Base-by-base conservation (phyloP, 768 basidiomycete species). In the Leucosporidium yakuticum region DNA sequence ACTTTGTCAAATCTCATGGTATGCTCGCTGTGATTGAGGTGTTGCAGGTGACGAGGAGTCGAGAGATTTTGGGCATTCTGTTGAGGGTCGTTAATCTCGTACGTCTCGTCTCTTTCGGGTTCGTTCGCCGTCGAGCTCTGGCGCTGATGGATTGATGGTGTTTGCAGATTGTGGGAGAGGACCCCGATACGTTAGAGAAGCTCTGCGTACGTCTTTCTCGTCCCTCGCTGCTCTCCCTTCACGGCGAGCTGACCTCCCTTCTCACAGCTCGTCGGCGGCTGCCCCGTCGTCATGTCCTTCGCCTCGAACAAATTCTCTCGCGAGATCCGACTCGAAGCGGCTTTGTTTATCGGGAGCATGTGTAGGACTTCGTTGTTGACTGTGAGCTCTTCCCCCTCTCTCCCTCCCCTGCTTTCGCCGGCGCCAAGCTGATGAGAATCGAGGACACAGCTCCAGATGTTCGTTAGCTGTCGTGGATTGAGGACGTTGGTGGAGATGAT, bases 381-480 rank as follows among this genome's bases (percentile, higher is more conserved):
- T 2, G 74, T 73, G 32, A 14, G 74, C 21, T 11, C 25, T 23
- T 25, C 17, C 4, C 15, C 19, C 12, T 23, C 2, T 15, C 39
- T 19, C 4, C 8, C 0, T 21, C 19, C 23, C 2, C 17, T 11
- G 23, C n/a, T n/a, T 12, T 36, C 14, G n/a, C 47, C n/a, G n/a
- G 48, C 36, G 39, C 19, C 25, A 9, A 31, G 29, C 61, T 51
- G 61, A 50, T 19, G 25, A 5, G 23, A 19, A 6, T 21, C 3
- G 4, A n/a, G 15, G 11, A 1, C 23, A 7, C 14, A 75, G 73
- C 80, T 98, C 49, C 95, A 98, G 76, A 98, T 97, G 95, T 97
- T 98, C 80, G 96, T 98, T 69, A 90, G 91, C 23, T 99, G 95
- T 77, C 93, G 95, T 27, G 96, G 96, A 7, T 82, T 99, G 62